Evolutionary conservation across 768 basidiomycete species (phyloP).

Genomic region (Sarcomyxa edulis): DNA sequence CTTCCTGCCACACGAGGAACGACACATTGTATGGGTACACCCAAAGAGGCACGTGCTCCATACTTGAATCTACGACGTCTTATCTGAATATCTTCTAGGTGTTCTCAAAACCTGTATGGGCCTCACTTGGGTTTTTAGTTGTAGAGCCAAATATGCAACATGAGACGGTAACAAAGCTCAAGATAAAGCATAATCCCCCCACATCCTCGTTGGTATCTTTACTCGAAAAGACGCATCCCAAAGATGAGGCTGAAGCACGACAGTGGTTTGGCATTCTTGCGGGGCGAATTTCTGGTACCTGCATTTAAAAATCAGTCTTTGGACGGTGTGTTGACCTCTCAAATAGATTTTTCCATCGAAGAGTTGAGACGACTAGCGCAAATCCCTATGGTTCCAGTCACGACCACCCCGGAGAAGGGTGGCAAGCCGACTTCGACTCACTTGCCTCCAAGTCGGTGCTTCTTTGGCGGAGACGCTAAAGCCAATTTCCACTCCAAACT

Average conservation of each 20-base stretch:
- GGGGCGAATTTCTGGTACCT: conserved; percentile 53
- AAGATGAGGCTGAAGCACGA: conserved; percentile 45
- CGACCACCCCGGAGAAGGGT: conserved; percentile 27
- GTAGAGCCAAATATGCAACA: conserved; percentile 47
- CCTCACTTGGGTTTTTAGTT: conserved; percentile 70
- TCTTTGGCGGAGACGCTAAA: conserved; percentile 48
- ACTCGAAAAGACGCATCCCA: conserved; percentile 56
- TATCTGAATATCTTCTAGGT: conserved; percentile 40
- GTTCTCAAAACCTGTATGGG: conserved; percentile 63
- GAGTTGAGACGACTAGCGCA: conserved; percentile 56
- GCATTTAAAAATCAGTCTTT: not conserved
- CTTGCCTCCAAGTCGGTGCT: conserved; percentile 63
- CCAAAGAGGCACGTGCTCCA: conserved; percentile 49
- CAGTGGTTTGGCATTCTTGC: conserved; percentile 69
- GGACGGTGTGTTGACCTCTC: conserved; percentile 3
- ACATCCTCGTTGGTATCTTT: conserved; percentile 51
- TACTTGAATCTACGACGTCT: not conserved
- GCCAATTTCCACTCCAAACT: conserved; percentile 71
- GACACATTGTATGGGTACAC: conserved; percentile 51
- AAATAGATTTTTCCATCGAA: conserved; percentile 50
- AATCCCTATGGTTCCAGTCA: conserved; percentile 66
- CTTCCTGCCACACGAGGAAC: conserved; percentile 66
- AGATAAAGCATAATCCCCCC: conserved; percentile 67
- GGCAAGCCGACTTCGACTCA: conserved; percentile 24
- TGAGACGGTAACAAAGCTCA: conserved; percentile 57